These are phyloP conservation scores for Cercospora brassicicola DNA, from an alignment of 2,329 filamentous ascomycete species.

Conservation along the genomic window DNA sequence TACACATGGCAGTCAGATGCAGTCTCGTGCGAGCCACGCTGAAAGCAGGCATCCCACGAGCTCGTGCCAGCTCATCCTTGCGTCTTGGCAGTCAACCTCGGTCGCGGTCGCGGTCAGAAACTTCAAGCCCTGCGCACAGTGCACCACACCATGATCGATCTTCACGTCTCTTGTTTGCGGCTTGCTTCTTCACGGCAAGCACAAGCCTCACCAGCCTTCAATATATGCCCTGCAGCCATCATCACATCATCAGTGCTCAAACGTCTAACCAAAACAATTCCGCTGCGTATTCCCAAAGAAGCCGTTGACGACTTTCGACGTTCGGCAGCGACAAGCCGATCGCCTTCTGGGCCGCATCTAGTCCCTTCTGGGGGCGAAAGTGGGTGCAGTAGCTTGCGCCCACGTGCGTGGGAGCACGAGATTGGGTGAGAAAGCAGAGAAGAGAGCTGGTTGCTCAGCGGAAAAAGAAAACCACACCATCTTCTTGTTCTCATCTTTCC, in stretches of 20 bases:
- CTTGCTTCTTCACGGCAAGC: not conserved
- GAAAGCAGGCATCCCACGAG: slow-evolving; percentile 8
- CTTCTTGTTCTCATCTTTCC: slow-evolving; percentile 11
- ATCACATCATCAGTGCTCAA: not conserved
- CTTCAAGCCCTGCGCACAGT: not conserved
- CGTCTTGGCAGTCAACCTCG: slow-evolving; percentile 2
- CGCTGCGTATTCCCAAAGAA: not conserved
- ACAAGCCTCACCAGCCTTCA: not conserved
- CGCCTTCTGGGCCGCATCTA: slow-evolving; percentile 14
- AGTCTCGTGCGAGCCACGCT: not conserved
- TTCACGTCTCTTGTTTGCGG: not conserved
- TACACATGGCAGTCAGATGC: not conserved
- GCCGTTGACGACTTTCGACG: not conserved
- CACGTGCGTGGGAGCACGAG: slow-evolving; percentile 7
- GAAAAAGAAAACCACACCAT: slow-evolving; percentile 3
- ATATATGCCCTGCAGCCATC: not conserved
- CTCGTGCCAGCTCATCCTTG: not conserved
- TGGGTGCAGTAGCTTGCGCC: slow-evolving; percentile 9
- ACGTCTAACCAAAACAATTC: not conserved
- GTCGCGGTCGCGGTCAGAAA: not conserved
- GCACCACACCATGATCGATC: not conserved
- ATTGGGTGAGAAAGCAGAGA: not conserved
- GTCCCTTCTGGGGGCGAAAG: slow-evolving; percentile 3
- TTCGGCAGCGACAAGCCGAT: slow-evolving; percentile 2
- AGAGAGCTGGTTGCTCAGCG: not conserved